Percentiles rank a stretch among this genome's conserved stretches.
Evolutionary conservation across 108 stramenopile species (phyloP).

Genomic region (Skeletonema tropicum): DNA sequence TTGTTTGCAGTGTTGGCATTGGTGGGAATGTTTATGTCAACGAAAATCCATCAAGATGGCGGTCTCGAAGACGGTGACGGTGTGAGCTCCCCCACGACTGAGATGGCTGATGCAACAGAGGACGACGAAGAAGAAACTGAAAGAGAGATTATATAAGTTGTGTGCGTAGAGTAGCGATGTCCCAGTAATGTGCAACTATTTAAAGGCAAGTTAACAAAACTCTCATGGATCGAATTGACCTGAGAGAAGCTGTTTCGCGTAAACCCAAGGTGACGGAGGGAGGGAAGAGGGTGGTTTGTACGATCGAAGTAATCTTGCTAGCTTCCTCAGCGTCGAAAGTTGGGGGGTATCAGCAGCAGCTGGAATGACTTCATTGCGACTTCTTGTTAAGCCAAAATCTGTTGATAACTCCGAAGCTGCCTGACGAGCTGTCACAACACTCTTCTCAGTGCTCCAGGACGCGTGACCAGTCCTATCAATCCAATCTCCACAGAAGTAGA

Average conservation of each 20-base stretch:
- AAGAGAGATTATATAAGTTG: background rate
- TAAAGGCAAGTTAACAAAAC: background rate
- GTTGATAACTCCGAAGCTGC: constrained; percentile 60
- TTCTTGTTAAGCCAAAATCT: constrained; percentile 56
- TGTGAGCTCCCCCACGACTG: background rate
- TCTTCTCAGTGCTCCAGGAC: constrained; percentile 82
- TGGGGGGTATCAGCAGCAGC: constrained; percentile 71
- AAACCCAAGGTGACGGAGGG: constrained; percentile 52
- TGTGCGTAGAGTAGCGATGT: background rate
- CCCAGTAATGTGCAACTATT: background rate
- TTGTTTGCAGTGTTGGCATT: constrained; percentile 34
- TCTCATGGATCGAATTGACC: constrained; percentile 16
- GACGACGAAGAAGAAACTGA: background rate
- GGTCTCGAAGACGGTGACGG: background rate
- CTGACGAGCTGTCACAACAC: constrained; percentile 82
- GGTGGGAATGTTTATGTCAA: background rate
- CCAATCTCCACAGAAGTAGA: constrained; percentile 83
- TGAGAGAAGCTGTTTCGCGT: constrained; percentile 38
- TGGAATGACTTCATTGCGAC: constrained; percentile 54
- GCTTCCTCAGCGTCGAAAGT: constrained; percentile 54
- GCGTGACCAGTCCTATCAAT: constrained; percentile 78
- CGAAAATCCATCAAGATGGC: constrained; percentile 10
- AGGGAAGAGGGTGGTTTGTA: constrained; percentile 27
- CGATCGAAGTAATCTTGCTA: constrained; percentile 46
- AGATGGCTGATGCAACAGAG: background rate